phyloP scores from a whole-genome alignment of 495 filamentous ascomycete genomes.

The Hypoxylon fuscum region DNA sequence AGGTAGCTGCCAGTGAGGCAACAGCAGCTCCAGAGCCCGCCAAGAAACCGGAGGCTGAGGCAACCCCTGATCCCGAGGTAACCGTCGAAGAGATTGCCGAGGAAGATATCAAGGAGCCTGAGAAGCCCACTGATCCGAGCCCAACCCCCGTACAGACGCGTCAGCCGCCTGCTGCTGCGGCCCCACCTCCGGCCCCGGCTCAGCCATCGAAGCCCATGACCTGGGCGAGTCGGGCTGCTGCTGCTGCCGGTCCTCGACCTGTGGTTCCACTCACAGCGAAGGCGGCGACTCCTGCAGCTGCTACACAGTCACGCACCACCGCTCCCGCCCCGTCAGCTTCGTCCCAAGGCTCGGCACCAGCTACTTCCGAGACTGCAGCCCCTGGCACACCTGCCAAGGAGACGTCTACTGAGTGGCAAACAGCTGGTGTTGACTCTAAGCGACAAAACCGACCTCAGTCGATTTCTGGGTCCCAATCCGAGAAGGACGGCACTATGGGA shows the following conservation, averaged over 20 bases:
- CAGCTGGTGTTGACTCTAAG: constrained; percentile 83
- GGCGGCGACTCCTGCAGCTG: constrained; percentile 53
- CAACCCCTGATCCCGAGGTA: constrained; percentile 47
- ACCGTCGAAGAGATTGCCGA: constrained; percentile 55
- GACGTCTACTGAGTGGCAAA: constrained; percentile 75
- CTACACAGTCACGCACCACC: constrained; percentile 37
- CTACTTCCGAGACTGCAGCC: constrained; percentile 34
- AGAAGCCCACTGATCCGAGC: constrained; percentile 67
- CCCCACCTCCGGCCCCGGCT: constrained; percentile 44
- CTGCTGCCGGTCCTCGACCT: constrained; percentile 55
- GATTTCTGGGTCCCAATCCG: constrained; percentile 55
- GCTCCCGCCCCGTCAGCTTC: constrained; percentile 27
- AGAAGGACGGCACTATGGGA: constrained; percentile 75
- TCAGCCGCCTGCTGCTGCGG: constrained; percentile 51
- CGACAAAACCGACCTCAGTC: constrained; percentile 74
- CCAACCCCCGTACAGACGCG: constrained; percentile 64
- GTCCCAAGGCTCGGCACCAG: constrained; percentile 41
- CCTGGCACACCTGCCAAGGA: constrained; percentile 50
- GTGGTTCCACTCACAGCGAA: constrained; percentile 58
- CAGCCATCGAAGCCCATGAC: constrained; percentile 74
- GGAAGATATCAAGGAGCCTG: constrained; percentile 58
- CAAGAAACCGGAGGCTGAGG: constrained; percentile 56
- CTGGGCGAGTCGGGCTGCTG: constrained; percentile 83
- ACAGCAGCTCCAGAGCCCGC: constrained; percentile 57
- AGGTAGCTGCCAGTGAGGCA: constrained; percentile 57